Conservation (phyloP, 1,284 basidiomycete species). For the Sanghuangporus sanghuang region DNA sequence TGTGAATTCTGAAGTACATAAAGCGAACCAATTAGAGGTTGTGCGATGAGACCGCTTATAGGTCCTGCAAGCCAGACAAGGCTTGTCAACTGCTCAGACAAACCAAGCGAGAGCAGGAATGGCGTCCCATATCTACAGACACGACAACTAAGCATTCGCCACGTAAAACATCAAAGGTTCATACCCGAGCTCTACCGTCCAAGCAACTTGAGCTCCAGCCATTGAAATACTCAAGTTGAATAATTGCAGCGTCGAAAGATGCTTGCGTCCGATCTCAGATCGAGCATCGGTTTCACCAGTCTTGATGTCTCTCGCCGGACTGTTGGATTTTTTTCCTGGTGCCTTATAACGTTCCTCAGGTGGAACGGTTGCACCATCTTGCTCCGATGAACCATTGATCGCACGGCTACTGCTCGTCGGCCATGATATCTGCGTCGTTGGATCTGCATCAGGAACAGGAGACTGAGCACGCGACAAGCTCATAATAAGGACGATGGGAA, state of each 20-base stretch:
- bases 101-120: slow-evolving; percentile 83
- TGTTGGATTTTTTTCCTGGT: not conserved
- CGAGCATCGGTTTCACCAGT: slow-evolving; percentile 2
- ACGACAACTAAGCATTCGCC: slow-evolving; percentile 26
- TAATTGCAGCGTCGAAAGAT: slow-evolving; percentile 66
- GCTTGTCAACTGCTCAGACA: slow-evolving; percentile 87
- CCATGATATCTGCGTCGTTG: slow-evolving; percentile 73
- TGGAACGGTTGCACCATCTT: not conserved
- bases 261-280: slow-evolving; percentile 26
- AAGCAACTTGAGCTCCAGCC: slow-evolving; percentile 89
- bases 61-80: slow-evolving; percentile 97
- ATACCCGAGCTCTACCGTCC: slow-evolving; percentile 88
- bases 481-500: not conserved
- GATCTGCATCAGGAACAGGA: slow-evolving; percentile 47
- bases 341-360: slow-evolving; percentile 6
- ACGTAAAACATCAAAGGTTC: slow-evolving; percentile 18
- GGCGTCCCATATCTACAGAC: slow-evolving; percentile 84
- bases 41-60: slow-evolving; percentile 88
- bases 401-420: slow-evolving; percentile 45
- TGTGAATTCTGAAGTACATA: not conserved
- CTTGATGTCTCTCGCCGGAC: not conserved
- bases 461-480: not conserved
- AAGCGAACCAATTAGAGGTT: slow-evolving; percentile 83
- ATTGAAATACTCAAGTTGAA: slow-evolving; percentile 77
- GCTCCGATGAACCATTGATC: slow-evolving; percentile 15